These are phyloP conservation scores for Mycena galericulata DNA, from an alignment of 768 basidiomycete species.

Conservation along the genomic window DNA sequence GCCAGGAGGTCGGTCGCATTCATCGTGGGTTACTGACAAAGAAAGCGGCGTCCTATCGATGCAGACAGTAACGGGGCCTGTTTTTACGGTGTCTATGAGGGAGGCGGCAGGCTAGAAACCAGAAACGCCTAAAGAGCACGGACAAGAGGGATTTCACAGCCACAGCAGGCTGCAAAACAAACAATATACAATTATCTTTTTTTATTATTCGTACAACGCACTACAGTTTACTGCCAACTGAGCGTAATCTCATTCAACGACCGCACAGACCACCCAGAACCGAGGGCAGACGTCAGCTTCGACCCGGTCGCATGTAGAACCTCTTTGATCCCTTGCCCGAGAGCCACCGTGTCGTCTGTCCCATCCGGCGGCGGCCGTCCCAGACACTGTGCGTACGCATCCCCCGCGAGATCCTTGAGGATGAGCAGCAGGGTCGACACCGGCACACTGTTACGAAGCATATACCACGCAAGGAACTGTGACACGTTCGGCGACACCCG, in stretches of 20 bases:
- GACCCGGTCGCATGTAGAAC: constrained; percentile 89
- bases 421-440: constrained; percentile 74
- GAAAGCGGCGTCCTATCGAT: constrained; percentile 17
- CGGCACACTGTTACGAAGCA: constrained; percentile 76
- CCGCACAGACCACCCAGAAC: constrained; percentile 79
- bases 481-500: constrained; percentile 43
- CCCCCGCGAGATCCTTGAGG: constrained; percentile 69
- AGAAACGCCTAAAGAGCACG: no score
- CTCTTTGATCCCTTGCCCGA: constrained; percentile 77
- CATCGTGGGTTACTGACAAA: constrained; percentile 62
- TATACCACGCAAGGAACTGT: constrained; percentile 75
- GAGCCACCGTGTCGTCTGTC: constrained; percentile 48
- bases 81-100: not conserved
- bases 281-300: constrained; percentile 78
- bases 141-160: no score
- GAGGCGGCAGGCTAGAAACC: not conserved
- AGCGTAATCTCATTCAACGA: constrained; percentile 75
- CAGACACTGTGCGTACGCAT: constrained; percentile 70
- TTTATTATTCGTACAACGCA: no score
- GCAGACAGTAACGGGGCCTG: not conserved
- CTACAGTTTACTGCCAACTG: constrained; percentile 70
- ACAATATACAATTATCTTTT: no score
- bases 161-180: no score
- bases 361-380: constrained; percentile 64
- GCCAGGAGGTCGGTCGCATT: constrained; percentile 92